Evolutionary conservation across 495 filamentous ascomycete species (phyloP).

Genomic region (Tuber borchii): DNA sequence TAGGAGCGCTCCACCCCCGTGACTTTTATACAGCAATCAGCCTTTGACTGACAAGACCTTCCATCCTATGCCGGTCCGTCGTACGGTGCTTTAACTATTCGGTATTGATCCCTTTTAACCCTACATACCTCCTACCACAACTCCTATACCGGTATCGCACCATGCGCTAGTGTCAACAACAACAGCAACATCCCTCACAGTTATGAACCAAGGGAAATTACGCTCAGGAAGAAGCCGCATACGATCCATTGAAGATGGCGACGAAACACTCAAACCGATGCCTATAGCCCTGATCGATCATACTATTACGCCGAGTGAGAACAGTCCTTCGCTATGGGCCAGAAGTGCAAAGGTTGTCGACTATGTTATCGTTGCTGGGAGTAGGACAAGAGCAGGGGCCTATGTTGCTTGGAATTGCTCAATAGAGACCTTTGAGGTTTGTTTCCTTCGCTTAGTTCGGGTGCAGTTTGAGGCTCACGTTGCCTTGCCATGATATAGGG

Average conservation of each 20-base stretch:
- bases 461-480: conserved; percentile 19
- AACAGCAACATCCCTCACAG: conserved; percentile 21
- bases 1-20: background rate
- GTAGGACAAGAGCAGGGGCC: conserved; percentile 56
- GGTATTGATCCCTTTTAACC: background rate
- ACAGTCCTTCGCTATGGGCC: conserved; percentile 61
- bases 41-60: background rate
- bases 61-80: background rate
- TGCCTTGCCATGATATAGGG: conserved; percentile 28
- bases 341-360: conserved; percentile 60
- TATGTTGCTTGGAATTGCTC: conserved; percentile 72
- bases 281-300: conserved; percentile 65
- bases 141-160: conserved; percentile 21
- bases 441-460: conserved; percentile 34
- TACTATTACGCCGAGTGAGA: conserved; percentile 57
- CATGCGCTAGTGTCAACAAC: conserved; percentile 18
- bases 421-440: conserved; percentile 63
- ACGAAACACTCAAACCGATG: conserved; percentile 30
- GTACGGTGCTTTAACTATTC: background rate
- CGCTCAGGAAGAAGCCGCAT: conserved; percentile 15
- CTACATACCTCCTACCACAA: conserved; percentile 5
- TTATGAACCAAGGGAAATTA: conserved; percentile 21
- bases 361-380: conserved; percentile 58
- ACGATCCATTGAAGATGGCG: conserved; percentile 15
- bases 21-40: background rate